These are phyloP conservation scores for Pluteus cervinus DNA, from an alignment of 768 basidiomycete genomes.

Conservation along the genomic window DNA sequence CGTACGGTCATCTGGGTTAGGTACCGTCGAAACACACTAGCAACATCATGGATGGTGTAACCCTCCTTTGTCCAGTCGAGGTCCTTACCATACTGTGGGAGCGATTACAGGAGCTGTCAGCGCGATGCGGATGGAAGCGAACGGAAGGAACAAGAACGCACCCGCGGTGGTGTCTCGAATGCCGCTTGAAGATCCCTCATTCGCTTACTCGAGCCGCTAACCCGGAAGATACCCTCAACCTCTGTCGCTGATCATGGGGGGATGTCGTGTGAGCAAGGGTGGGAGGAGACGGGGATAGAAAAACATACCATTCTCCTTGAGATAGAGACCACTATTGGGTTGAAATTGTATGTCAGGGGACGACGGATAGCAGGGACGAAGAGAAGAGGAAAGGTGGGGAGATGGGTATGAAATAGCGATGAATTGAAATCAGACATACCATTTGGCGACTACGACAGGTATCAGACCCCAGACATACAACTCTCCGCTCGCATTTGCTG, in stretches of 20 bases:
- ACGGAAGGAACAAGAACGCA: constrained; percentile 25
- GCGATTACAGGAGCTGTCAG: constrained; percentile 6
- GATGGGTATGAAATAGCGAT: constrained; percentile 6
- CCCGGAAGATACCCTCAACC: constrained; percentile 89
- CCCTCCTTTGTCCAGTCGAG: constrained; percentile 84
- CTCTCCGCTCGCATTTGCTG: constrained; percentile 75
- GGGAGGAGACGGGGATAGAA: constrained; percentile 2
- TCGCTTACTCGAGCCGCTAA: constrained; percentile 91
- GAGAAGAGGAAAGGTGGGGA: constrained; percentile 1
- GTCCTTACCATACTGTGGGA: constrained; percentile 79
- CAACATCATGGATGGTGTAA: constrained; percentile 95
- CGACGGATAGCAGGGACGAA: constrained; percentile 4
- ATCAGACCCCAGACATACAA: constrained; percentile 92
- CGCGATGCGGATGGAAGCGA: constrained; percentile 3
- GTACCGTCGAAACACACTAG: constrained; percentile 92
- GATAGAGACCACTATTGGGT: constrained; percentile 69
- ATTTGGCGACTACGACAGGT: constrained; percentile 96
- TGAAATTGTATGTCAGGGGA: constrained; percentile 9
- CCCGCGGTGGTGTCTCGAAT: constrained; percentile 86
- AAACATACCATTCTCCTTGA: constrained; percentile 83
- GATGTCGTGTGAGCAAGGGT: constrained; percentile 4
- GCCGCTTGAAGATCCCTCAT: constrained; percentile 92
- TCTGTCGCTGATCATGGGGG: constrained; percentile 69
- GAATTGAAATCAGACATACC: constrained; percentile 65
- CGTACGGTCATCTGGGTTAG: constrained; percentile 94